Evolutionary conservation across 257 asterid species (phyloP), one percentile per base, ranked within the genome.

Genomic region (Phtheirospermum japonicum): DNA sequence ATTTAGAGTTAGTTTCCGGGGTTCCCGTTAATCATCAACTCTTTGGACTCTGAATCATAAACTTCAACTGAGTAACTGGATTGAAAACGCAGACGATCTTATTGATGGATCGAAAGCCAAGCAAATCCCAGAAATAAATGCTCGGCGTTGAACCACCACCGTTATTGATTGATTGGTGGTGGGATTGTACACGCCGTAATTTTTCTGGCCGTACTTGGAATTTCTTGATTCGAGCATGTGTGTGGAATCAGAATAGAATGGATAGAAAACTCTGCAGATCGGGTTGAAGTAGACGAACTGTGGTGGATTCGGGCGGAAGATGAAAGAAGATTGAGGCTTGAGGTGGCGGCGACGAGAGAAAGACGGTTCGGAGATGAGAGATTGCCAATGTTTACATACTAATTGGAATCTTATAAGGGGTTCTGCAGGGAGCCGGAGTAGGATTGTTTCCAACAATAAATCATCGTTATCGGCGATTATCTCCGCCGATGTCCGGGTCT

Each of bases 141-240:
- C 2, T 0, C 8, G 19, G 54, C 26, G 26, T 48, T 48, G 3
- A 16, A 48, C 16, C 54, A 4, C 5, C 49, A 69, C 14, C 7
- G 31, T 43, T 5, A 63, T 42, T 0, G 45, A 19, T n/a, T 55
- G 46, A 6, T 43, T 54, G 5, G 49, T 42, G 12, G 49, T 43
- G 13, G 64, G 69, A 26, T 69, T 69, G 59, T 28, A 62, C 5
- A 69, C 54, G 30, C 34, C 32, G 59, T 57, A 66, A 0, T 42
- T 2, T 10, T 13, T 50, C 20, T 31, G n/a, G 2, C 43, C 31
- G 17, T 7, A 63, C 7, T 9, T 7, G 4, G 49, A 7, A 14
- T 67, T 46, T n/a, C 59, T 12, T 46, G 59, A 17, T 14, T 34
- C 49, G 13, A 67, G 42, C 19, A 67, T 11, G 31, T 63, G 33